Evolutionary conservation across 805 yeast species (phyloP).

Genomic region (Yarrowia sp.): DNA sequence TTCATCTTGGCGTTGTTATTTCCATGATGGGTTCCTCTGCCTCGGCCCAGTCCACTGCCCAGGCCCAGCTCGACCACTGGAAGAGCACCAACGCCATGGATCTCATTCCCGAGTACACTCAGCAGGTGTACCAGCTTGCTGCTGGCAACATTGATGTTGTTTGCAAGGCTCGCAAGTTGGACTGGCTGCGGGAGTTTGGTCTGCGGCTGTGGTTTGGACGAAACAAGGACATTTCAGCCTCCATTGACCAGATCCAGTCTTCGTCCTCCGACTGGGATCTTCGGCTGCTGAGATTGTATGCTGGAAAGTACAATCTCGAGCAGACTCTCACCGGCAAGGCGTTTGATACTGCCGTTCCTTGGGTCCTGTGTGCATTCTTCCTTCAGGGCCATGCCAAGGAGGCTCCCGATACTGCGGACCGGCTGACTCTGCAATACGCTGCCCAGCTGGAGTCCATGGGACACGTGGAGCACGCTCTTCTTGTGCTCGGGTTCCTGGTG

Average conservation of each 20-base stretch:
- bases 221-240: neutral
- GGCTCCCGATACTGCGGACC: neutral
- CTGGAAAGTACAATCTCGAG: conserved; percentile 25
- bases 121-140: conserved; percentile 26
- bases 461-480: neutral
- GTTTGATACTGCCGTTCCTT: conserved; percentile 26
- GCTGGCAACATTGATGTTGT: conserved; percentile 28
- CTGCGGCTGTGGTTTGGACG: conserved; percentile 60
- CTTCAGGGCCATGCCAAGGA: conserved; percentile 8
- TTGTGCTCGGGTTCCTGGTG: conserved; percentile 14
- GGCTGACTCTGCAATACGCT: neutral
- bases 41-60: neutral
- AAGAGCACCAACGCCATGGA: neutral
- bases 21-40: conserved; percentile 59
- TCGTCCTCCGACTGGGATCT: conserved; percentile 1
- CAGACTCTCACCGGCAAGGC: conserved; percentile 27
- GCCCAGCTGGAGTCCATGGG: conserved; percentile 12
- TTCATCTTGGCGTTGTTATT: conserved; percentile 67
- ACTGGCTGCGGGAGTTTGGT: conserved; percentile 65
- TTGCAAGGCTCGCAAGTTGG: conserved; percentile 43
- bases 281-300: conserved; percentile 28
- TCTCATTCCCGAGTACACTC: conserved; percentile 30
- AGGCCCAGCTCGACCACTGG: conserved; percentile 24
- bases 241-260: neutral
- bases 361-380: conserved; percentile 31